Evolutionary conservation across 2,329 filamentous ascomycete species (phyloP).

Genomic region (Fusarium staphyleae): DNA sequence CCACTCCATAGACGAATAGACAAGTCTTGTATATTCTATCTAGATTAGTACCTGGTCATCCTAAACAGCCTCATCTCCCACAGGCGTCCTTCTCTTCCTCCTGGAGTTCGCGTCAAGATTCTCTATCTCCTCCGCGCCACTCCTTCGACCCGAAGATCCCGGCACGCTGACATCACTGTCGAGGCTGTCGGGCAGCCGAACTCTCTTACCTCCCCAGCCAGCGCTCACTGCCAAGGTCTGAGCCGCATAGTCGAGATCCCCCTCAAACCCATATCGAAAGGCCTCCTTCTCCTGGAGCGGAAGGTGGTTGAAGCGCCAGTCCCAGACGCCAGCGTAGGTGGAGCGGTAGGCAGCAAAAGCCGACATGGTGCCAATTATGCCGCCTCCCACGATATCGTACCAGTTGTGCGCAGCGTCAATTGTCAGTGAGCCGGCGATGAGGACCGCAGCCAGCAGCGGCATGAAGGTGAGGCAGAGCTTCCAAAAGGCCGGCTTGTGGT

Average conservation of each 20-base stretch:
- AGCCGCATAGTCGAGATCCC: constrained; percentile 23
- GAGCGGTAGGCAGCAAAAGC: constrained; percentile 70
- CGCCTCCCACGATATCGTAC: constrained; percentile 73
- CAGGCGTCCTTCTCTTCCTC: constrained; percentile 18
- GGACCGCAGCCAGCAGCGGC: constrained; percentile 65
- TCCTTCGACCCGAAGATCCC: constrained; percentile 21
- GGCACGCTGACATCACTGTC: constrained; percentile 14
- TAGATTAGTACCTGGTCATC: background rate
- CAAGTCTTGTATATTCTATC: background rate
- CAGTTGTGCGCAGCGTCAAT: constrained; percentile 73
- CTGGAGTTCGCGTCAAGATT: constrained; percentile 25
- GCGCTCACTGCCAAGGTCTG: constrained; percentile 38
- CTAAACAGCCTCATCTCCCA: constrained; percentile 33
- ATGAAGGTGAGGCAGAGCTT: constrained; percentile 65
- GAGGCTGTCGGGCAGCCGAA: constrained; percentile 20
- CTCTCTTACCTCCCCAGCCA: constrained; percentile 40
- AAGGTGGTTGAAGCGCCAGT: constrained; percentile 73
- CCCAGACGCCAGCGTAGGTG: constrained; percentile 72
- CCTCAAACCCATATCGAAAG: constrained; percentile 41
- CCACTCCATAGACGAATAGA: constrained; percentile 13
- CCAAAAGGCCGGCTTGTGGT: constrained; percentile 72
- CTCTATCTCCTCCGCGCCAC: constrained; percentile 28
- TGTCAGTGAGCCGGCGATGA: constrained; percentile 68
- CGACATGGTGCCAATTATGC: constrained; percentile 66
- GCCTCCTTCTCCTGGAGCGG: constrained; percentile 57